Evolutionary conservation across 202 grass and related monocot species (phyloP).

Genomic region (Musa balbisiana): DNA sequence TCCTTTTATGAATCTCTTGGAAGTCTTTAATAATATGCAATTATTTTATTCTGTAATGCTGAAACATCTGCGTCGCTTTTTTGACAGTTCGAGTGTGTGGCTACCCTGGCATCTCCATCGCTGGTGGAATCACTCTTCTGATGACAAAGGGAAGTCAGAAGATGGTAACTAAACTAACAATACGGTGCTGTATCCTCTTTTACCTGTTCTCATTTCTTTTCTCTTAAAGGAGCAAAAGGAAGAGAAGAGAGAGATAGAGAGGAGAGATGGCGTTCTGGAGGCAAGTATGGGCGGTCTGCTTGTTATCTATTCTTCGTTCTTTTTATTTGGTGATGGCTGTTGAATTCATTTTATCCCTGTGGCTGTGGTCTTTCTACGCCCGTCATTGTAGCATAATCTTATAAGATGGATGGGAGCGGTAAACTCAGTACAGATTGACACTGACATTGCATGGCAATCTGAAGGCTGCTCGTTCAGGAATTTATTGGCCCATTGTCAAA

Average conservation of each 20-base stretch:
- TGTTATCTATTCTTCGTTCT: neutral
- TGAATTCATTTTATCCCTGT: neutral
- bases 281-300: neutral
- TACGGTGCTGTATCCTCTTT: neutral
- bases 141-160: neutral
- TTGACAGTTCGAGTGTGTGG: constrained; percentile 64
- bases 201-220: neutral
- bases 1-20: neutral
- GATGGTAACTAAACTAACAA: neutral
- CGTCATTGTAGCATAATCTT: neutral
- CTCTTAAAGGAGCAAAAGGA: neutral
- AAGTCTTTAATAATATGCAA: neutral
- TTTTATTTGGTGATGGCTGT: neutral
- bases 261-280: neutral
- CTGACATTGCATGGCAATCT: neutral
- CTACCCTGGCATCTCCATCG: constrained; percentile 54
- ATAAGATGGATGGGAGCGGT: neutral
- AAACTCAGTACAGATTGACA: neutral
- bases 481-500: neutral
- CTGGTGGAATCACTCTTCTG: constrained; percentile 51
- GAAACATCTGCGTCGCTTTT: neutral
- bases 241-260: neutral
- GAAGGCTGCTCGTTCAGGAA: neutral
- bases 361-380: neutral
- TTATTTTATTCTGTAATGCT: neutral